Evolutionary conservation across 108 stramenopile genomes (phyloP), one percentile per base, ranked within the genome.

Genomic region (Cyclotella distinguenda): DNA sequence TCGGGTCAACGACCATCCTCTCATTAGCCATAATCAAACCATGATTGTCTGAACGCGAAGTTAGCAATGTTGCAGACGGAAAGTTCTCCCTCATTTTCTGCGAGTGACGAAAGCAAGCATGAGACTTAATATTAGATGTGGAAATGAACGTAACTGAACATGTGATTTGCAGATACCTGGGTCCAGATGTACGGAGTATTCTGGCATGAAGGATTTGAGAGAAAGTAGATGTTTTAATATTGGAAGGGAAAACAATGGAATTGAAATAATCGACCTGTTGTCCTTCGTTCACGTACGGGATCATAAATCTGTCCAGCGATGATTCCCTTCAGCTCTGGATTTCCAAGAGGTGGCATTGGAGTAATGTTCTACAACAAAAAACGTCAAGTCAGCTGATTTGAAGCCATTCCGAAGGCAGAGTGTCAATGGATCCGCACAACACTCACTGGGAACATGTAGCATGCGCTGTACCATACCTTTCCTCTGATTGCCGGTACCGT

Each of bases 131-230:
- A 52, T 27, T 23, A 52, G 25, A 23, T 25, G 12, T 6, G n/a
- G 19, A 47, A 47, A 12, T 18, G 19, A 6, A 16, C 15, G 9
- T 6, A 47, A 47, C 6, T 18, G 19, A 16, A 6, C 19, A 18
- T n/a, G 6, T n/a, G 19, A 10, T 18, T 16, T n/a, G n/a, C n/a
- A n/a, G n/a, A n/a, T 7, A 52, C 50, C 50, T 52, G 62, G 12
- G 62, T 63, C 48, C 62, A 63, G 38, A 63, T 49, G 25, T 63
- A 63, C 6, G 62, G 48, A 1, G 62, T 63, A n/a, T n/a, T n/a
- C n/a, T n/a, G n/a, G n/a, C n/a, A n/a, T n/a, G n/a, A n/a, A n/a
- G n/a, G n/a, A n/a, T n/a, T n/a, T n/a, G n/a, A n/a, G n/a, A n/a
- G n/a, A n/a, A n/a, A n/a, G n/a, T n/a, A n/a, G n/a, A n/a, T n/a